phyloP scores from a whole-genome alignment of 176 grass and related monocot species.

The Paspalum vaginatum region DNA sequence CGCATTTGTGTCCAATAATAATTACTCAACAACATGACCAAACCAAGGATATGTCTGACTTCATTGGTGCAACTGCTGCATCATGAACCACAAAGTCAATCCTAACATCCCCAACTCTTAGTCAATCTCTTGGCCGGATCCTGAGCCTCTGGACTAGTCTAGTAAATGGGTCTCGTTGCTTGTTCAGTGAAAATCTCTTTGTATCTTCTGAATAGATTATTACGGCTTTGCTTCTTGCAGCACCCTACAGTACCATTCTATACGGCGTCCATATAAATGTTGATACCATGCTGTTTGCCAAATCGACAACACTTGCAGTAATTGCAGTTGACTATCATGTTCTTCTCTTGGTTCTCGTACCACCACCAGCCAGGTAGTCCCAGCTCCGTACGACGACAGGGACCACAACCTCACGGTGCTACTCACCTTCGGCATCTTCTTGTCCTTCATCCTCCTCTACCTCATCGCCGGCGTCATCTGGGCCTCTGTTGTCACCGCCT shows the following conservation, averaged over 20 bases:
- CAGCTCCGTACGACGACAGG: slow-evolving; percentile 23
- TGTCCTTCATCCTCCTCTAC: slow-evolving; percentile 47
- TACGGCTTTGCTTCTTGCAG: slow-evolving; percentile 11
- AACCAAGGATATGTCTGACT: background rate
- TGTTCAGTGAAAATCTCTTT: background rate
- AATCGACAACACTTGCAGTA: background rate
- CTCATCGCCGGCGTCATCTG: slow-evolving; percentile 42
- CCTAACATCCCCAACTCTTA: slow-evolving; percentile 11
- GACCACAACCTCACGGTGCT: slow-evolving; percentile 38
- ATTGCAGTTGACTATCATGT: slow-evolving; percentile 14
- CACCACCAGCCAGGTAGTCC: background rate
- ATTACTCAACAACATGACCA: background rate
- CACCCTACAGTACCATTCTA: background rate
- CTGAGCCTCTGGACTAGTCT: background rate
- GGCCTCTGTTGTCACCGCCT: slow-evolving; percentile 39
- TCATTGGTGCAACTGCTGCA: slow-evolving; percentile 19
- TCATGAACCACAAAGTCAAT: slow-evolving; percentile 37
- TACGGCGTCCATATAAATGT: background rate
- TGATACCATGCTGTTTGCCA: background rate
- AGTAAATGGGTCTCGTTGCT: background rate
- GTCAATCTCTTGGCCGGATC: background rate
- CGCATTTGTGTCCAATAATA: slow-evolving; percentile 14
- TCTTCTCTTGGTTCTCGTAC: slow-evolving; percentile 31
- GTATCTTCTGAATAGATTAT: slow-evolving; percentile 10
- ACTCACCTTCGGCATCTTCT: slow-evolving; percentile 45